Conservation (phyloP, 192 early-diverging fungal genomes). For the Coemansia erecta region DNA sequence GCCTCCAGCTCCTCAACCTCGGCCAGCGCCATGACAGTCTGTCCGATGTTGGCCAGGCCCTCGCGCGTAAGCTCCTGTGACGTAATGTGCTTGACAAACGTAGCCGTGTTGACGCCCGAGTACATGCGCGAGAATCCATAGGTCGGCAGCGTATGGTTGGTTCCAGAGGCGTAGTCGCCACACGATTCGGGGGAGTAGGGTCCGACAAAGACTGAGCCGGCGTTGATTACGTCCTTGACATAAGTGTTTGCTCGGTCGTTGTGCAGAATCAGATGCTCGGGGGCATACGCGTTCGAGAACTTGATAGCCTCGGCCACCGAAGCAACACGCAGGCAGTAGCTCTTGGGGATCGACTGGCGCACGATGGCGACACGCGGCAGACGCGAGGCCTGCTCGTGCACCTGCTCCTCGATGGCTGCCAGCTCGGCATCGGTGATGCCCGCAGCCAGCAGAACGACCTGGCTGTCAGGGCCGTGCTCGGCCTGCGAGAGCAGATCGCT, state of each 20-base stretch:
- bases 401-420: conserved; percentile 72
- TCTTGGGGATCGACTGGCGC: conserved; percentile 82
- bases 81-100: conserved; percentile 98
- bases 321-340: conserved; percentile 70
- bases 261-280: conserved; percentile 98
- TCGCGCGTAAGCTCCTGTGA: conserved; percentile 85
- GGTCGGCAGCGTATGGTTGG: conserved; percentile 98
- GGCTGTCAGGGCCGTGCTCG: conserved; percentile 94
- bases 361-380: conserved; percentile 90
- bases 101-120: conserved; percentile 94
- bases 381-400: conserved; percentile 76
- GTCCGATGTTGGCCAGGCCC: conserved; percentile 79
- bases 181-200: conserved; percentile 94
- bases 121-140: conserved; percentile 99
- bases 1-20: conserved; percentile 96
- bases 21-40: conserved; percentile 92
- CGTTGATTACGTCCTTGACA: conserved; percentile 73
- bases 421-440: conserved; percentile 66
- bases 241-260: conserved; percentile 67
- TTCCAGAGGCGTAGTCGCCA: conserved; percentile 99
- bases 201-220: conserved; percentile 97
- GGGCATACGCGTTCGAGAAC: conserved; percentile 97
- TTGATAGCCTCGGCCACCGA: conserved; percentile 72
- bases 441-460: conserved; percentile 92
- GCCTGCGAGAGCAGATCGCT: conserved; percentile 96